Evolutionary conservation across 2,329 filamentous ascomycete species (phyloP).

Genomic region (Ciborinia camelliae): DNA sequence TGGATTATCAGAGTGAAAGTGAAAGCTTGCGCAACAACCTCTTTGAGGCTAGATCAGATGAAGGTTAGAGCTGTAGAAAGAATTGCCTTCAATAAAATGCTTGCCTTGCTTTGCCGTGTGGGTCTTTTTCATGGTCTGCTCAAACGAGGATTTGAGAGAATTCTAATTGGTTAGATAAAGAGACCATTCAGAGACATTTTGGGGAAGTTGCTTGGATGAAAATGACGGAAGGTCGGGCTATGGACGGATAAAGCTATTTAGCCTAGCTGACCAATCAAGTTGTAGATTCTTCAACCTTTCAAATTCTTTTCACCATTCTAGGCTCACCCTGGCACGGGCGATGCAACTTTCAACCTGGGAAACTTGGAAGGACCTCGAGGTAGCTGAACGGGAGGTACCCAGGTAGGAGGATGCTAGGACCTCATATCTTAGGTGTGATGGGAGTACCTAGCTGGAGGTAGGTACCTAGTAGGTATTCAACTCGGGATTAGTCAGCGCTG

Average conservation of each 20-base stretch:
- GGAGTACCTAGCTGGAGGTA: too few species aligned
- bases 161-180: slow-evolving; percentile 5
- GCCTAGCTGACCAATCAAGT: not conserved
- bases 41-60: slow-evolving; percentile 14
- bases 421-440: not conserved
- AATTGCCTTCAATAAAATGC: too few species aligned
- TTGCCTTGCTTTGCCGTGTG: not conserved
- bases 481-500: not conserved
- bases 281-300: not conserved
- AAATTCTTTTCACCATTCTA: not conserved
- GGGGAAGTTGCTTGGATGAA: not conserved
- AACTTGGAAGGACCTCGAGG: too few species aligned
- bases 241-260: not conserved
- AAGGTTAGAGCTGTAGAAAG: not conserved
- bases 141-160: not conserved
- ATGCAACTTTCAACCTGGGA: too few species aligned
- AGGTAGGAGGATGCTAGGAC: too few species aligned
- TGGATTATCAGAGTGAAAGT: slow-evolving; percentile 17
- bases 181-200: slow-evolving; percentile 6
- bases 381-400: too few species aligned
- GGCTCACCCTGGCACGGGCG: too few species aligned
- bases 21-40: slow-evolving; percentile 17
- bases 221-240: not conserved
- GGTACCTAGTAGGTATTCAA: too few species aligned
- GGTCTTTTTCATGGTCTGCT: not conserved